Conservation (phyloP, 129 eudicot species). For the Ambrosia trifida region DNA sequence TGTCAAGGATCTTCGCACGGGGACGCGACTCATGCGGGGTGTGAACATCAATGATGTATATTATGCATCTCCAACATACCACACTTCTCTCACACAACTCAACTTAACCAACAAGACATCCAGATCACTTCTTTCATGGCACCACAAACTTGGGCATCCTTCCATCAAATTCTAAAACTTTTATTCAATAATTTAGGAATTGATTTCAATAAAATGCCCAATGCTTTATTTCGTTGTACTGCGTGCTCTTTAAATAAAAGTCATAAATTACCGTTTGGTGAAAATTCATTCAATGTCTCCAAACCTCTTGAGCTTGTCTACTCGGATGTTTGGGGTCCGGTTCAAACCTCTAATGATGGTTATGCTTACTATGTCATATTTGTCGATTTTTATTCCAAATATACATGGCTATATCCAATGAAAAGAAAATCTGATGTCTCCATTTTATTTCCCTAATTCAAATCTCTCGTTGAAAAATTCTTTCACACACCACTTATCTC, state of each 20-base stretch:
- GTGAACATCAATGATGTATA: too few species aligned
- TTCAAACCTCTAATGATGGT: background rate
- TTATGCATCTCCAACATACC: too few species aligned
- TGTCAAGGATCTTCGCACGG: too few species aligned
- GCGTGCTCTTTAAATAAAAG: too few species aligned
- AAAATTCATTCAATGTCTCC: background rate
- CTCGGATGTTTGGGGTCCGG: conserved; percentile 6
- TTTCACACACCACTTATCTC: background rate
- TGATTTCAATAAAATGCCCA: background rate
- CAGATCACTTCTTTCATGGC: background rate
- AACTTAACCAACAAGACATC: too few species aligned
- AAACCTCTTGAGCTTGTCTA: conserved; percentile 1
- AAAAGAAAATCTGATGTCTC: background rate
- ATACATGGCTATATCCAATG: background rate
- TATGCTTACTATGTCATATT: background rate
- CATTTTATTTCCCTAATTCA: background rate
- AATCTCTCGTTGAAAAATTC: background rate
- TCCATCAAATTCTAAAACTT: background rate
- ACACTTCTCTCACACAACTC: too few species aligned
- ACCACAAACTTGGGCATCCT: too few species aligned
- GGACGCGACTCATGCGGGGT: too few species aligned
- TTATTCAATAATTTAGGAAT: background rate
- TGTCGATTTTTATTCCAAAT: too few species aligned
- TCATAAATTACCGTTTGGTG: background rate
- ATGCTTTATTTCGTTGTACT: background rate